Evolutionary conservation across 2,329 filamentous ascomycete species (phyloP).

Genomic region (Fusarium pininemorale): DNA sequence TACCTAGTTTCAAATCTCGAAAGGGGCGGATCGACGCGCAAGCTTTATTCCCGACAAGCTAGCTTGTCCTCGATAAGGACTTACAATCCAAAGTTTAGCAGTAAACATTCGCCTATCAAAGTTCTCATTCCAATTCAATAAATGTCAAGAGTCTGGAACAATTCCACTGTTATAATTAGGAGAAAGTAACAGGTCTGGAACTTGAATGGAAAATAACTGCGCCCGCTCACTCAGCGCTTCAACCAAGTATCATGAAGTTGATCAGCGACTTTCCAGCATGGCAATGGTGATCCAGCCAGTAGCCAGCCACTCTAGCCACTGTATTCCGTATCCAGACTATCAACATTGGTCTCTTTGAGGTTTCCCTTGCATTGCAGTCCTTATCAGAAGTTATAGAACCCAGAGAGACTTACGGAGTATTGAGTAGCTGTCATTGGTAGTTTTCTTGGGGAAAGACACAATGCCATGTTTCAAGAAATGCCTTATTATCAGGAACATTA

Average conservation of each 20-base stretch:
- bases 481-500: conserved; percentile 14
- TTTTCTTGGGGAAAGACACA: neutral
- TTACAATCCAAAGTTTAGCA: neutral
- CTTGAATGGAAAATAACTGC: neutral
- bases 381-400: neutral
- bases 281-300: neutral
- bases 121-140: neutral
- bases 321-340: neutral
- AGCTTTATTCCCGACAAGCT: conserved; percentile 30
- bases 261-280: conserved; percentile 28
- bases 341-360: neutral
- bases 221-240: conserved; percentile 16
- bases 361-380: neutral
- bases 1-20: conserved; percentile 9
- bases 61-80: neutral
- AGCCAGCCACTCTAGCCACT: conserved; percentile 17
- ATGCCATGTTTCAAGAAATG: neutral
- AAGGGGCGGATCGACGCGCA: conserved; percentile 23
- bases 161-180: conserved; percentile 6
- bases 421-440: neutral
- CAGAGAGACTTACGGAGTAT: neutral
- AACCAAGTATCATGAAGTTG: conserved; percentile 31
- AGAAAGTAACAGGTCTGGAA: neutral
- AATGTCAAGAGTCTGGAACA: conserved; percentile 2
- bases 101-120: neutral